Percentiles rank a stretch among this genome's conserved stretches.
Evolutionary conservation across 2,329 filamentous ascomycete genomes (phyloP).

Genomic region (Rutstroemia sp.): DNA sequence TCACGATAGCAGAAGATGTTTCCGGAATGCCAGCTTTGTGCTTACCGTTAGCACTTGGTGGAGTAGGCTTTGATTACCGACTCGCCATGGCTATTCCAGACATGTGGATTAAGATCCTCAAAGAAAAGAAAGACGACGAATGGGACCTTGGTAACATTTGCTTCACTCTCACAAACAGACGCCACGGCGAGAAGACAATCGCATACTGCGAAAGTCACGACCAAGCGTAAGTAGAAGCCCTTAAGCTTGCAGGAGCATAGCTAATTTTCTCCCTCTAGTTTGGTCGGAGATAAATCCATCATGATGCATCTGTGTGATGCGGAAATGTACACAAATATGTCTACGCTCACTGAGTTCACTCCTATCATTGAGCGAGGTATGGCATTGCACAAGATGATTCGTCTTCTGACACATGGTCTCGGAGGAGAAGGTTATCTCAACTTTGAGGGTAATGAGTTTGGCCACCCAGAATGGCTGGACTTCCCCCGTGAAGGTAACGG

Average conservation of each 20-base stretch:
- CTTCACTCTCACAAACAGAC: conserved; percentile 84
- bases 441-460: conserved; percentile 98
- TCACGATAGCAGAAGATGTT: conserved; percentile 94
- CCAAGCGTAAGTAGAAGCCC: conserved; percentile 68
- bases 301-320: conserved; percentile 99
- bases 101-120: conserved; percentile 98
- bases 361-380: conserved; percentile 85
- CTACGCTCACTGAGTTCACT: conserved; percentile 72
- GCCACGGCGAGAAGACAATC: conserved; percentile 96
- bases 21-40: conserved; percentile 98
- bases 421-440: conserved; percentile 97
- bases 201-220: conserved; percentile 97
- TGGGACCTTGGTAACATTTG: conserved; percentile 86
- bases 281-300: conserved; percentile 93
- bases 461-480: conserved; percentile 97
- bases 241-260: not conserved
- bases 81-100: conserved; percentile 97
- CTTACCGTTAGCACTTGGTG: conserved; percentile 74
- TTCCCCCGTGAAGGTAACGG: conserved; percentile 90
- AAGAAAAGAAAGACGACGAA: conserved; percentile 77
- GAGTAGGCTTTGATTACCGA: conserved; percentile 94
- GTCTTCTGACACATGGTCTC: conserved; percentile 81
- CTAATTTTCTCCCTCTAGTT: conserved; percentile 41
- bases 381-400: conserved; percentile 94
- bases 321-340: conserved; percentile 98